These are phyloP conservation scores for Xylariaceae sp. DNA, from an alignment of 2,329 filamentous ascomycete genomes.

Conservation along the genomic window DNA sequence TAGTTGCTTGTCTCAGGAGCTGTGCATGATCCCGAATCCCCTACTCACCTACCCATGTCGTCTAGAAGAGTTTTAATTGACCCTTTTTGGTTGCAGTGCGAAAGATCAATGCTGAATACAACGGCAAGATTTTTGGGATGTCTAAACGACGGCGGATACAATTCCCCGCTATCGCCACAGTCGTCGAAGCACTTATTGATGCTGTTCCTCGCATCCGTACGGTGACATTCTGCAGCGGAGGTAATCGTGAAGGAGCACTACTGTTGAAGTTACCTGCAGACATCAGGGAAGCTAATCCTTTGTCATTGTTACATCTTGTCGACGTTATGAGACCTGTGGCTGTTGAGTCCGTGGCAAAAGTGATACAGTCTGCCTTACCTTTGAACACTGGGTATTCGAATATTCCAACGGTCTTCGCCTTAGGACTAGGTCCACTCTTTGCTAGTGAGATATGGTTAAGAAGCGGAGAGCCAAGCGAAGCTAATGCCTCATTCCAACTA, in stretches of 20 bases:
- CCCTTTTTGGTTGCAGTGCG: too few species aligned
- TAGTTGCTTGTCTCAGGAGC: too few species aligned
- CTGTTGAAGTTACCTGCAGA: constrained; percentile 69
- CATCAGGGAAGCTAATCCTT: constrained; percentile 68
- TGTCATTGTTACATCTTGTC: constrained; percentile 49
- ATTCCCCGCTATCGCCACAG: constrained; percentile 81
- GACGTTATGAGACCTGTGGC: constrained; percentile 27
- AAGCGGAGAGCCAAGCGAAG: constrained; percentile 54
- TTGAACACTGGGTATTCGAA: constrained; percentile 41
- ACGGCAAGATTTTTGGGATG: constrained; percentile 73
- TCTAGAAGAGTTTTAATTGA: too few species aligned
- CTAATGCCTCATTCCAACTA: constrained; percentile 72
- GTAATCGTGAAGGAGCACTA: constrained; percentile 82
- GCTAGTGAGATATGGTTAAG: constrained; percentile 58
- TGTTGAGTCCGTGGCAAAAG: constrained; percentile 46
- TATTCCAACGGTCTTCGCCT: constrained; percentile 50
- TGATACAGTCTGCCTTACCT: constrained; percentile 52
- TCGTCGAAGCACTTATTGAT: constrained; percentile 76
- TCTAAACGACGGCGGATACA: constrained; percentile 80
- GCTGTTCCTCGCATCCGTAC: constrained; percentile 73
- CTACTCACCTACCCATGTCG: too few species aligned
- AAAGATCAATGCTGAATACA: constrained; percentile 53
- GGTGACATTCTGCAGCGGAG: constrained; percentile 85
- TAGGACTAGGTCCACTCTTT: constrained; percentile 53
- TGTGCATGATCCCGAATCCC: too few species aligned